A percentile compares a stretch with the other conserved stretches of the same genome.
phyloP scores from a whole-genome alignment of 176 grass and related monocot genomes.

The Oryza punctata region DNA sequence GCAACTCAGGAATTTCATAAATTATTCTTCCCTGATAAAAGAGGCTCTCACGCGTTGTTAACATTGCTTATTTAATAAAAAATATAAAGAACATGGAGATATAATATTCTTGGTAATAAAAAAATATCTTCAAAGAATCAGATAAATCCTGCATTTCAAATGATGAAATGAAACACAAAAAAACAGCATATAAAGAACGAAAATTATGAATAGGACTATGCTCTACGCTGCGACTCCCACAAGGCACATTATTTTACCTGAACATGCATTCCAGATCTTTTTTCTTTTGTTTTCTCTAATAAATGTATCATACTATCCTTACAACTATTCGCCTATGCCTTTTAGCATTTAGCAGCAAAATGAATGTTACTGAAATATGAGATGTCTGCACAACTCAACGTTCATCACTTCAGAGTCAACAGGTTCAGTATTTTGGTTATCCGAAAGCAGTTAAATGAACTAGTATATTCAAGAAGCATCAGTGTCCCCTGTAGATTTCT shows the following conservation, averaged over 20 bases:
- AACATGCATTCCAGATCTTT: neutral
- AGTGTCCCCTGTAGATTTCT: slow-evolving; percentile 62
- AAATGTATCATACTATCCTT: slow-evolving; percentile 23
- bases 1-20: too few relatives aligned
- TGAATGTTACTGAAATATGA: neutral
- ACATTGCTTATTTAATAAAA: too few relatives aligned
- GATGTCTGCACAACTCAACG: neutral
- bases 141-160: neutral
- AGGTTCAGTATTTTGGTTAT: neutral
- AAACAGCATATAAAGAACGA: neutral
- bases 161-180: neutral
- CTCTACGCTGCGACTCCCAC: neutral
- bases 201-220: neutral
- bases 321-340: neutral
- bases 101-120: neutral
- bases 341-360: neutral
- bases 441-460: neutral
- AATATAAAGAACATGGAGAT: neutral
- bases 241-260: neutral
- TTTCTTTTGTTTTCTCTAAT: neutral
- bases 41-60: too few relatives aligned
- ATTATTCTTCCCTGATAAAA: too few relatives aligned
- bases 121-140: neutral
- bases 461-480: slow-evolving; percentile 33
- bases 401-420: neutral